Percentiles rank a stretch among this genome's conserved stretches.
Evolutionary conservation across 2,329 filamentous ascomycete species (phyloP).

Genomic region (Trematosphaeria pertusa): DNA sequence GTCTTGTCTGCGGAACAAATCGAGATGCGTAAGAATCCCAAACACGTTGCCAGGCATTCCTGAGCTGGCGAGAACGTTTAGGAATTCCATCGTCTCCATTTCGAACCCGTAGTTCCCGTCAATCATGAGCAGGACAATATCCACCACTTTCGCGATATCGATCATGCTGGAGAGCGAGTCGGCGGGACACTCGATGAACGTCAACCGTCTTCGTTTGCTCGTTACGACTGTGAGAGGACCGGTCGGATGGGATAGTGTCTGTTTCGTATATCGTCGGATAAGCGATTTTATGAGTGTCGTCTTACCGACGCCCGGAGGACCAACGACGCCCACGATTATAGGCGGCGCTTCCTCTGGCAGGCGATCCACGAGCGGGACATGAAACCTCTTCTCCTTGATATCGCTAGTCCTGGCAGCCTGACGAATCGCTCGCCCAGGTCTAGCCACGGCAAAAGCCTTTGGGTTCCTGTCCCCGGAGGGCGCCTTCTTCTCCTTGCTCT

Average conservation of each 20-base stretch:
- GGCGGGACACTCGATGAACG: constrained; percentile 94
- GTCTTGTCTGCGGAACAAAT: constrained; percentile 93
- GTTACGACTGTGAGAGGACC: constrained; percentile 96
- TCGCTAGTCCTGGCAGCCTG: constrained; percentile 76
- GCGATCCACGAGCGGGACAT: constrained; percentile 95
- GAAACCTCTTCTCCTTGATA: constrained; percentile 93
- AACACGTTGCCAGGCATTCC: constrained; percentile 99
- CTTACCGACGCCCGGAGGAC: constrained; percentile 92
- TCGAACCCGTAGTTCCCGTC: constrained; percentile 99
- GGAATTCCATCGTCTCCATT: constrained; percentile 99
- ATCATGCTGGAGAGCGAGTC: constrained; percentile 96
- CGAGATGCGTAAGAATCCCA: constrained; percentile 93
- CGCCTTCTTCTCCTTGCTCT: constrained; percentile 89
- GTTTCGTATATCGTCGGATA: constrained; percentile 93
- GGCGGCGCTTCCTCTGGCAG: constrained; percentile 95
- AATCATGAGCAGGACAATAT: constrained; percentile 97
- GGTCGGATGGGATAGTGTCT: constrained; percentile 86
- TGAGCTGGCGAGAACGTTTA: constrained; percentile 90
- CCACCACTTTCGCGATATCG: constrained; percentile 94
- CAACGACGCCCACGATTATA: constrained; percentile 90
- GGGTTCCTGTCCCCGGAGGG: constrained; percentile 75
- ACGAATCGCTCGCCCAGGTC: constrained; percentile 80
- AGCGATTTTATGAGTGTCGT: constrained; percentile 95
- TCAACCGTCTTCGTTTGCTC: constrained; percentile 91
- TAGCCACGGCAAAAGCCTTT: constrained; percentile 87